Evolutionary conservation across 305 asterid species (phyloP), one percentile per base, ranked within the genome.

Genomic region (Fraxinus albicans): DNA sequence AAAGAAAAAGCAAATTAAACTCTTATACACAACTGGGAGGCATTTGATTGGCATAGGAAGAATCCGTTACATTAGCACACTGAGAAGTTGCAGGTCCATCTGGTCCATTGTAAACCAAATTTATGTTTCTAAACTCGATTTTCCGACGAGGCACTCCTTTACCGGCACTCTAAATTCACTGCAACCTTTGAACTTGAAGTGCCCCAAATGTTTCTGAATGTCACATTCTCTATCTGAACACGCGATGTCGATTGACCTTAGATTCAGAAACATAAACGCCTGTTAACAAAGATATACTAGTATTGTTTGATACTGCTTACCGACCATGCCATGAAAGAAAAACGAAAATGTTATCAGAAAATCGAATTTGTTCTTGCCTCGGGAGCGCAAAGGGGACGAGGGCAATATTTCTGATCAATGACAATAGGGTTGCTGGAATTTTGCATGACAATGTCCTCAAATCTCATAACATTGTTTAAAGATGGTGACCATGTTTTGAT

Each of bases 401-500:
- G 91, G 38, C 97, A 91, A 19, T 93, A 94, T 1, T 83, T 67
- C 67, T 93, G 97, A 83, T 93, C 97, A 17, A 92, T 92, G 2
- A 91, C 17, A 79, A 94, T 88, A 0, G 97, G 97, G 31, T 93
- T 92, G 55, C 65, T 77, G 4, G 93, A 85, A 65, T 88, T 80
- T 19, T 81, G 21, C 91, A 94, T 89, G 2, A 40, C 0, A 6
- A 94, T 78, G 65, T 89, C 85, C 27, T 88, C 81, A 35, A 89
- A 92, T 0, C 25, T 25, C 8, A 94, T 79, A 40, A 85, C 85
- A 7, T 89, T 85, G 3, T 89, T 29, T 0, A 25, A 38, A n/a
- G 96, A 92, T 0, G 94, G 90, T 0, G 98, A 87, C 95, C 94
- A 93, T 0, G 97, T 94, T 80, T 94, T 93, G 80, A 94, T 93